Conservation (phyloP, 2,329 filamentous ascomycete species). For the Aspergillus thermomutatus region DNA sequence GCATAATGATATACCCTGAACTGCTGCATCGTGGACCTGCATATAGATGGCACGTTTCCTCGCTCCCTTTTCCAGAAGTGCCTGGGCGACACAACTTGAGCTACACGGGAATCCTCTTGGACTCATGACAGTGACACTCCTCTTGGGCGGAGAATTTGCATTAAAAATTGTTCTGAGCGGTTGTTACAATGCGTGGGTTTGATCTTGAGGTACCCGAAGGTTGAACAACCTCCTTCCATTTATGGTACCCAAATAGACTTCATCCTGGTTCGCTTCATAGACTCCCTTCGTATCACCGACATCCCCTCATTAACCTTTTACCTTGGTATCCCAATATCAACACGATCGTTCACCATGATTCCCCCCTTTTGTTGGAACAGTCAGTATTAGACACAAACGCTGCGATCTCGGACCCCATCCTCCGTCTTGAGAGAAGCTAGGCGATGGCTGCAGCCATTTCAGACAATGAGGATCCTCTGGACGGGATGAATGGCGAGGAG, state of each 20-base stretch:
- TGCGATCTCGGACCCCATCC: neutral
- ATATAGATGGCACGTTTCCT: neutral
- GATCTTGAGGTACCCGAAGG: neutral
- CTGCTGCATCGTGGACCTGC: neutral
- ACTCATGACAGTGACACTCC: neutral
- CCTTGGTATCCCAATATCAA: neutral
- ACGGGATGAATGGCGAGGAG: neutral
- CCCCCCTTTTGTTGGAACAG: neutral
- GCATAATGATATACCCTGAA: constrained; percentile 9
- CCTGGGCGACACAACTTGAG: too few species aligned
- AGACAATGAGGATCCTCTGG: neutral
- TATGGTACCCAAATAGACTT: neutral
- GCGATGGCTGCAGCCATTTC: neutral
- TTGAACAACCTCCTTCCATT: neutral
- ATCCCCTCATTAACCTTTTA: neutral
- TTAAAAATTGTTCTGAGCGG: neutral
- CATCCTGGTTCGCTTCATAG: neutral
- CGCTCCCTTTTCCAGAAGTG: neutral
- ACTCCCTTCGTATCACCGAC: too few species aligned
- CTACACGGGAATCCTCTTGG: neutral
- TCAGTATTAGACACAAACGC: neutral
- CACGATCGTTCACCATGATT: neutral
- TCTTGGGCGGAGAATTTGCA: neutral
- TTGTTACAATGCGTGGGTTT: neutral
- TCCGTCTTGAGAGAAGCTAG: neutral